phyloP scores from a whole-genome alignment of 768 basidiomycete species.

The Porpolomopsis calyptriformis region DNA sequence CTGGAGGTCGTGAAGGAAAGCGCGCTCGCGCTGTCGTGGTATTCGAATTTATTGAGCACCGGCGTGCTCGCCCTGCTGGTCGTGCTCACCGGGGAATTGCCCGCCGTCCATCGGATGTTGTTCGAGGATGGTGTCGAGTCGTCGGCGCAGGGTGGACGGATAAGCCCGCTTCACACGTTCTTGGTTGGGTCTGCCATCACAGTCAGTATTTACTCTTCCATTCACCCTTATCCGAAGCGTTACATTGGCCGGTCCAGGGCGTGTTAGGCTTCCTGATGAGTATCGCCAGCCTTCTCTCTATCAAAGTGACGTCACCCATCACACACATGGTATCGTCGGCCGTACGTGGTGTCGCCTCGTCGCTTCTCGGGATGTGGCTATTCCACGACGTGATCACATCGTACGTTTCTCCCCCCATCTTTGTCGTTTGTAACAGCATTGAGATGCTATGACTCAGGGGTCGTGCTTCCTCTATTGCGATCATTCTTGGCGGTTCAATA shows the following conservation, averaged over 20 bases:
- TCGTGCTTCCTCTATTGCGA: slow-evolving; percentile 68
- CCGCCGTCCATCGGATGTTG: slow-evolving; percentile 51
- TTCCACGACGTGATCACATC: slow-evolving; percentile 74
- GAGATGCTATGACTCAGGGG: no score
- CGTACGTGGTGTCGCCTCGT: slow-evolving; percentile 88
- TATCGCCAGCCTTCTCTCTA: slow-evolving; percentile 83
- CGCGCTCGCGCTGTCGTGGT: slow-evolving; percentile 82
- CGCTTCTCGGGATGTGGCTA: slow-evolving; percentile 68
- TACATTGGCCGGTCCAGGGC: no score
- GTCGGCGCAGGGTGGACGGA: slow-evolving; percentile 26
- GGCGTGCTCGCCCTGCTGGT: slow-evolving; percentile 63
- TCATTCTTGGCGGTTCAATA: slow-evolving; percentile 72
- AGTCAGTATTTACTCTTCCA: no score
- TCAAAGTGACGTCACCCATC: slow-evolving; percentile 95
- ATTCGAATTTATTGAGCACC: slow-evolving; percentile 78
- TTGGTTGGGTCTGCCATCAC: slow-evolving; percentile 72
- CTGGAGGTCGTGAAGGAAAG: slow-evolving; percentile 73
- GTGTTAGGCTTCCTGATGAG: slow-evolving; percentile 88
- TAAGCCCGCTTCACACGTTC: slow-evolving; percentile 51
- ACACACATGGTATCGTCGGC: slow-evolving; percentile 97
- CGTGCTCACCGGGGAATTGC: slow-evolving; percentile 64
- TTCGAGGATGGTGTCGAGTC: slow-evolving; percentile 33
- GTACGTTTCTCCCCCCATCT: slow-evolving; percentile 33
- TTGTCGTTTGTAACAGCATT: neutral
- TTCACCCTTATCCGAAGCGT: no score